These are phyloP conservation scores for Capsicum baccatum DNA, from an alignment of 257 asterid genomes.

Conservation along the genomic window DNA sequence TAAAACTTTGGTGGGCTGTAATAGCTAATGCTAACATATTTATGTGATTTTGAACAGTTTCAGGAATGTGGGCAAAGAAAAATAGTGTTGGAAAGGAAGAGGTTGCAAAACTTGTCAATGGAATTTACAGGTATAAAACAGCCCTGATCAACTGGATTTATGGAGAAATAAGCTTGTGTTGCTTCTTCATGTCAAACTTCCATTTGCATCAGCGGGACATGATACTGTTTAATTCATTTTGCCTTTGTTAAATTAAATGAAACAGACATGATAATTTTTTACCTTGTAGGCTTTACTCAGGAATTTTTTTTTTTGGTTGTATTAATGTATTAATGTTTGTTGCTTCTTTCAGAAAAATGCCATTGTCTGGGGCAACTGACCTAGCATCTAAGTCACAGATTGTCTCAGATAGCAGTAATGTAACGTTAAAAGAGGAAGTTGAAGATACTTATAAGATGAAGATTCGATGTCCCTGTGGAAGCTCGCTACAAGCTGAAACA, in stretches of 20 bases:
- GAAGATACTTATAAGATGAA: conserved; percentile 66
- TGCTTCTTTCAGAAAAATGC: conserved; percentile 73
- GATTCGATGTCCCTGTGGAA: conserved; percentile 89
- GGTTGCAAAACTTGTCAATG: conserved; percentile 31
- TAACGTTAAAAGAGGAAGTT: conserved; percentile 62
- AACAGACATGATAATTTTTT: neutral
- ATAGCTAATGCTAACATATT: conserved; percentile 19
- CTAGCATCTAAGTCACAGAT: conserved; percentile 56
- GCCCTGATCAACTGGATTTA: conserved; percentile 12
- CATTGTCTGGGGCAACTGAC: conserved; percentile 46
- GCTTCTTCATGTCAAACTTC: neutral
- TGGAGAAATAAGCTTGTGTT: neutral
- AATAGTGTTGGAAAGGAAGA: conserved; percentile 29
- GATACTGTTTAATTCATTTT: conserved; percentile 17
- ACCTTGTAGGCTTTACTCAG: neutral
- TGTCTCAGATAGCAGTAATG: conserved; percentile 61
- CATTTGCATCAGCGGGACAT: conserved; percentile 1
- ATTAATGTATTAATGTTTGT: conserved; percentile 2
- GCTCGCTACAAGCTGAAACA: conserved; percentile 64
- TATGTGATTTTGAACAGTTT: neutral
- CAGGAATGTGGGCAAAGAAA: conserved; percentile 26
- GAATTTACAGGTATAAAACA: conserved; percentile 30
- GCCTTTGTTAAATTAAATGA: neutral
- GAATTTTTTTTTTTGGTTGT: neutral
- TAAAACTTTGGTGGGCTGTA: too few relatives aligned